Conservation (phyloP, 805 yeast genomes). For the Ogataea pignaliae region DNA sequence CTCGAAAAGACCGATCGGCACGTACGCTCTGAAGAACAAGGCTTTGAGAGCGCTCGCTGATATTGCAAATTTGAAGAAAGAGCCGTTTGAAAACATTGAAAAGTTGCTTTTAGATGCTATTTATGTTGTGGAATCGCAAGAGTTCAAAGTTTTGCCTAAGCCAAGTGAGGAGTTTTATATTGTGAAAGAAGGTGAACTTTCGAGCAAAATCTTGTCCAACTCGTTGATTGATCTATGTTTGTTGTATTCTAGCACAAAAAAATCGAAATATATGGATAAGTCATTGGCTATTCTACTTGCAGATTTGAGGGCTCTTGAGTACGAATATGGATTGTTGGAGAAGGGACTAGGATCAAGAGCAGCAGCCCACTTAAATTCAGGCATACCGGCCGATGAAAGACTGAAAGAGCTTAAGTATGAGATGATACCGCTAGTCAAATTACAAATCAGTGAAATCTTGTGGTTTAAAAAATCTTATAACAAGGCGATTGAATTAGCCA, state of each 20-base stretch:
- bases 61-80: slow-evolving; percentile 17
- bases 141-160: slow-evolving; percentile 11
- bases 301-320: slow-evolving; percentile 28
- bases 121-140: slow-evolving; percentile 20
- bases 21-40: slow-evolving; percentile 27
- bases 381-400: slow-evolving; percentile 17
- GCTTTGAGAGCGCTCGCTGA: slow-evolving; percentile 36
- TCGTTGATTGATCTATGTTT: slow-evolving; percentile 28
- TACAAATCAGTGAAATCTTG: slow-evolving; percentile 39
- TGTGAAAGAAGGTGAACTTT: slow-evolving; percentile 19
- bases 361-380: slow-evolving; percentile 3
- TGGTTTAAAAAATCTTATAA: slow-evolving; percentile 31
- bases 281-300: slow-evolving; percentile 35
- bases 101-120: slow-evolving; percentile 27
- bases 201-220: slow-evolving; percentile 21
- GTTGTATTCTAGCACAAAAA: slow-evolving; percentile 25
- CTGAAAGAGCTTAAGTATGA: slow-evolving; percentile 24
- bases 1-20: slow-evolving; percentile 19
- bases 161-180: slow-evolving; percentile 14
- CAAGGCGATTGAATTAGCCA: slow-evolving; percentile 38
- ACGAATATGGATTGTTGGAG: slow-evolving; percentile 18
- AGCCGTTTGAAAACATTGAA: slow-evolving; percentile 24
- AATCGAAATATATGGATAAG: slow-evolving; percentile 15
- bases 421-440: slow-evolving; percentile 34
- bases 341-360: slow-evolving; percentile 11